Conservation (phyloP, 768 basidiomycete species). For the Cyclocybe aegerita region DNA sequence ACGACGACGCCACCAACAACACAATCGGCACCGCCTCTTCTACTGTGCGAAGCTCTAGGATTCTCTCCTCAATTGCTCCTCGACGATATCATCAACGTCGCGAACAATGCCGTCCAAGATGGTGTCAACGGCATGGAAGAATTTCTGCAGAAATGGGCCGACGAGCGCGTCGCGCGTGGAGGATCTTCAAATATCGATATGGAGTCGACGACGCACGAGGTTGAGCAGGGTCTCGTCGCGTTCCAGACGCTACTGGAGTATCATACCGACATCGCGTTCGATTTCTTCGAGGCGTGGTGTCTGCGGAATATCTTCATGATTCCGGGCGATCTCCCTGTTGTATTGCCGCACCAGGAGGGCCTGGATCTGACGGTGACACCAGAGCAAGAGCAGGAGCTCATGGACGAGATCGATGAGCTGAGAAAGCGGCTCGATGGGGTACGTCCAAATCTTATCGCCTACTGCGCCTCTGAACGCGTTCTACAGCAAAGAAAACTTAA, state of each 20-base stretch:
- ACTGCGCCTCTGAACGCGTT: not conserved
- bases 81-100: constrained; percentile 84
- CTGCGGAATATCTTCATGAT: constrained; percentile 85
- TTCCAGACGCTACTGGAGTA: constrained; percentile 88
- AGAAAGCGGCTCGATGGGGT: constrained; percentile 70
- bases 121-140: constrained; percentile 80
- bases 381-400: constrained; percentile 57
- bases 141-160: constrained; percentile 73
- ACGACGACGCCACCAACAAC: not conserved
- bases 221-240: constrained; percentile 78
- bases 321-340: constrained; percentile 63
- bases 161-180: constrained; percentile 49
- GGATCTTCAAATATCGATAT: constrained; percentile 31
- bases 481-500: constrained; percentile 67
- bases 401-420: constrained; percentile 68
- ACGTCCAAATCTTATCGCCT: constrained; percentile 24
- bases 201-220: constrained; percentile 65
- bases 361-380: constrained; percentile 62
- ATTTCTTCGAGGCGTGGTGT: constrained; percentile 90
- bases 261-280: constrained; percentile 88
- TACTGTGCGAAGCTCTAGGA: constrained; percentile 73
- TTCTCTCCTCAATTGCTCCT: constrained; percentile 84
- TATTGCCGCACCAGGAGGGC: constrained; percentile 74
- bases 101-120: constrained; percentile 76
- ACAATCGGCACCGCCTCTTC: constrained; percentile 37